phyloP scores from a whole-genome alignment of 2,329 filamentous ascomycete genomes.

The Coniochaeta sp. region DNA sequence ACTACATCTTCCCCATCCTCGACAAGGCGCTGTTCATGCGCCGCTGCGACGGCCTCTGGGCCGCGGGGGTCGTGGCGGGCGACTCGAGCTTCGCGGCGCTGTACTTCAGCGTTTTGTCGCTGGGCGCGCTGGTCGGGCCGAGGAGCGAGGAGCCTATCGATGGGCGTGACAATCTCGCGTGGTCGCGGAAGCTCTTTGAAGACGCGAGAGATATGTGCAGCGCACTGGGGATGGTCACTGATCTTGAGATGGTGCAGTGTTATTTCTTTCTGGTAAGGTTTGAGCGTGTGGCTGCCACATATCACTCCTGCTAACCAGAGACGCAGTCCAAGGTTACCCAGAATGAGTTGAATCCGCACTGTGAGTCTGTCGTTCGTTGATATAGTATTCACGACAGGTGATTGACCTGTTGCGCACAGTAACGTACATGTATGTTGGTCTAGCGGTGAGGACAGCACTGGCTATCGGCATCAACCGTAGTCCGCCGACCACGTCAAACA shows the following conservation, averaged over 20 bases:
- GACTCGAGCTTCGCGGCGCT: conserved; percentile 36
- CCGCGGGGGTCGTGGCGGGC: conserved; percentile 12
- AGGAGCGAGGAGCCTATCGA: conserved; percentile 34
- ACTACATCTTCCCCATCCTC: conserved; percentile 39
- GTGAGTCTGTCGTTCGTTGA: conserved; percentile 19
- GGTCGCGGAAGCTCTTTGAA: conserved; percentile 37
- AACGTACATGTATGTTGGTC: conserved; percentile 40
- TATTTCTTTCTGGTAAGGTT: conserved; percentile 34
- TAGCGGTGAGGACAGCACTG: conserved; percentile 37
- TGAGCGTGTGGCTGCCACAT: not conserved
- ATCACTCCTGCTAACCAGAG: not conserved
- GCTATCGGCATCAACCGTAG: conserved; percentile 41
- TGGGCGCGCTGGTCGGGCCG: conserved; percentile 36
- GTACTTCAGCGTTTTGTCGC: conserved; percentile 37
- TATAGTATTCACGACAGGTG: not conserved
- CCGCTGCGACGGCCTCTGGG: conserved; percentile 35
- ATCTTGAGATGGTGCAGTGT: conserved; percentile 40
- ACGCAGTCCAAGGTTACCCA: conserved; percentile 38
- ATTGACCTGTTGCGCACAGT: conserved; percentile 12
- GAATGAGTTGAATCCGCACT: conserved; percentile 39
- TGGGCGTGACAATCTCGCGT: conserved; percentile 35
- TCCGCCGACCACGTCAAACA: conserved; percentile 20
- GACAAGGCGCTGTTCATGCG: conserved; percentile 35
- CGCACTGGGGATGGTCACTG: conserved; percentile 32
- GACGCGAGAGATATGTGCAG: conserved; percentile 31